Evolutionary conservation across 345 rosid genomes (phyloP), one percentile per base, ranked within the genome.

Genomic region (Boechera divaricarpa): DNA sequence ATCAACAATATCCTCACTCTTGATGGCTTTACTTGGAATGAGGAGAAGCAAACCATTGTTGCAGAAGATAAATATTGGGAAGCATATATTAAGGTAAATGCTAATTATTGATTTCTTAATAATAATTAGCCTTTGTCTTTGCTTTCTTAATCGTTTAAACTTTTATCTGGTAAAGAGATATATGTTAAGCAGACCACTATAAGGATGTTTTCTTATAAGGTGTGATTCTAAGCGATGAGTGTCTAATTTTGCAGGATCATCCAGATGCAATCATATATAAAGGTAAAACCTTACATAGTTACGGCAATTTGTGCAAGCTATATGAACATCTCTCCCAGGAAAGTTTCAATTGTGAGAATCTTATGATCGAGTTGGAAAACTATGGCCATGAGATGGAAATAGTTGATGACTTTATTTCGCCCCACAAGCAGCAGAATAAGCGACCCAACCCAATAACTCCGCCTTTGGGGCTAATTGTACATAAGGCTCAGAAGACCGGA

Each of bases 11-110:
- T 93, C 75, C 90, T 89, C 42, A 77, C 67, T 80, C 82, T 79
- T 10, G 31, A 24, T 53, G 91, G 87, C 48, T 91, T 93, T 58
- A 12, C 79, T 56, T 93, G 92, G 95, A 90, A 88, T 79, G 93
- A 70, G 38, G 75, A 77, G 61, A 88, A 66, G 57, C 85, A 87
- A 69, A 87, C 79, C 73, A 70, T 90, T 28, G 72, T 69, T 51
- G 93, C 89, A 32, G 84, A 70, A 51, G 78, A 87, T 63, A 82
- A 83, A 21, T 70, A 59, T 32, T 93, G 93, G 95, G 90, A 86
- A 82, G 81, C 80, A 57, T 86, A 86, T 76, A 51, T 74, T 36
- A 82, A 91, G 89, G 98, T 90, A 63, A 62, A 21, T 73, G 36
- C 71, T 44, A 47, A 36, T 18, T 48, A 18, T 55, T 63, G 28